These are phyloP conservation scores for Botrytis medusae DNA, from an alignment of 2,329 filamentous ascomycete genomes.

Conservation along the genomic window DNA sequence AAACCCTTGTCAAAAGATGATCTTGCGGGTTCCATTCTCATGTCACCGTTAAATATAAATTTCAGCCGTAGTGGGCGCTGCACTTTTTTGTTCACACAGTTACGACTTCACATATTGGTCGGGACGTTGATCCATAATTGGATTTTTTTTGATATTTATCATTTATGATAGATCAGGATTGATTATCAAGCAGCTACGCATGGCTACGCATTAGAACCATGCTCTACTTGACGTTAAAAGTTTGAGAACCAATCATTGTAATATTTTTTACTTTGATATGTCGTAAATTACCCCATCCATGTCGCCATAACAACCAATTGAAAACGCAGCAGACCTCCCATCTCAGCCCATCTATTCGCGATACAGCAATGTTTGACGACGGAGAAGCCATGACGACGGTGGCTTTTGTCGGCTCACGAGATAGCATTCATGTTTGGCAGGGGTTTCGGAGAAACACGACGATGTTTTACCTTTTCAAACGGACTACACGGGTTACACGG, in stretches of 20 bases:
- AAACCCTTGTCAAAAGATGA: neutral
- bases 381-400: neutral
- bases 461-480: neutral
- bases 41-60: neutral
- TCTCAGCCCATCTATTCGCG: neutral
- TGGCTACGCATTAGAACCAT: neutral
- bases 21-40: neutral
- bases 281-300: neutral
- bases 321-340: neutral
- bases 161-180: neutral
- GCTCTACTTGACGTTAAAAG: neutral
- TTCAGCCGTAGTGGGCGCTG: neutral
- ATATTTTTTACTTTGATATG: neutral
- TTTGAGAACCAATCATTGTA: neutral
- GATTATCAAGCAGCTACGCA: neutral
- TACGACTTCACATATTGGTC: neutral
- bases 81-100: neutral
- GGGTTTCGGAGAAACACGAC: neutral
- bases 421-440: neutral
- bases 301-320: neutral
- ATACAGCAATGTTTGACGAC: neutral
- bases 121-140: neutral
- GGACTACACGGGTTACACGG: neutral
- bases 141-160: neutral
- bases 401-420: neutral